phyloP scores from a whole-genome alignment of 345 rosid genomes.

The Brassica rapa region DNA sequence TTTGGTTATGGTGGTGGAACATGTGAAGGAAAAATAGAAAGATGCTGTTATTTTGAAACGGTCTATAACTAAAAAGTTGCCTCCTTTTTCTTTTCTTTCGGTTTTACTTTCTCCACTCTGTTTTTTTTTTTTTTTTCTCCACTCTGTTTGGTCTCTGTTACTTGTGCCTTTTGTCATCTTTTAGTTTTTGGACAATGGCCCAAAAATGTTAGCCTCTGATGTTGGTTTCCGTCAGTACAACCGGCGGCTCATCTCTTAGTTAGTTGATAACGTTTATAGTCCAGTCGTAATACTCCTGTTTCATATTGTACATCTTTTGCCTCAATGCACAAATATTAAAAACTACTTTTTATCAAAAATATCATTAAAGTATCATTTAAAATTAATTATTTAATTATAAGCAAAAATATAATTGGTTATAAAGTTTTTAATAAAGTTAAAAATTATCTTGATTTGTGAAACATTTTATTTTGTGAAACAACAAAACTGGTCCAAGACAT shows the following conservation, averaged over 20 bases:
- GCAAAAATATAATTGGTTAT: no score
- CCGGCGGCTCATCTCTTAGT: not conserved
- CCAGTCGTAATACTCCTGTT: not conserved
- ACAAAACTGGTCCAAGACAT: no score
- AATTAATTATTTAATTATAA: no score
- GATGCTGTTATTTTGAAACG: slow-evolving; percentile 32
- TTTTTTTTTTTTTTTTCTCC: not conserved
- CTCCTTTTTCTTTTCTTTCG: slow-evolving; percentile 8
- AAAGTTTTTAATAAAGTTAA: no score
- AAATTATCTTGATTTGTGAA: no score
- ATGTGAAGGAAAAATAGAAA: slow-evolving; percentile 30
- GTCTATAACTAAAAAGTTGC: slow-evolving; percentile 19
- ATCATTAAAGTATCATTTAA: no score
- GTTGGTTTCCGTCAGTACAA: not conserved
- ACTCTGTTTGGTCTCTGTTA: slow-evolving; percentile 17
- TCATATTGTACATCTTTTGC: no score
- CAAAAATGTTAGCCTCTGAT: not conserved
- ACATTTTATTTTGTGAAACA: no score
- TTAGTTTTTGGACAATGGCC: slow-evolving; percentile 9
- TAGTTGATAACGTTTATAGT: not conserved
- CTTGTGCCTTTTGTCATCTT: not conserved
- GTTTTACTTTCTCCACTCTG: slow-evolving; percentile 8
- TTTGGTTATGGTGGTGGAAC: slow-evolving; percentile 12
- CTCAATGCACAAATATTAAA: no score
- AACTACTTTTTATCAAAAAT: no score